These are phyloP conservation scores for Zanthoxylum bungeanum DNA, from an alignment of 345 rosid species.

Conservation along the genomic window DNA sequence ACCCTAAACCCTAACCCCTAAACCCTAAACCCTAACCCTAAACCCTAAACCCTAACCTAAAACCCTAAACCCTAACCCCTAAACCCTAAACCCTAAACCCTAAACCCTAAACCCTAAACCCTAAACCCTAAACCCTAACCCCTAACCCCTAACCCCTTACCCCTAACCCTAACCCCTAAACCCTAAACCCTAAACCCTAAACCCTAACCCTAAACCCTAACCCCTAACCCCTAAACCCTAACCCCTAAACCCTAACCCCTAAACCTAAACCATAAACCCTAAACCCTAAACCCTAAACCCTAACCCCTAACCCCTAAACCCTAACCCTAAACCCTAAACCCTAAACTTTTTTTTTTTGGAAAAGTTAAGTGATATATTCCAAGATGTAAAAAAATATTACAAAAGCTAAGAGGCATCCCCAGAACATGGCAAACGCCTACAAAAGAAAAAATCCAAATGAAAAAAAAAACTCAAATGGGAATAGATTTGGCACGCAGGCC, in stretches of 20 bases:
- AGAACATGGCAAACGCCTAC: no score
- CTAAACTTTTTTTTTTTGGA: no score
- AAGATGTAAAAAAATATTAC: no score
- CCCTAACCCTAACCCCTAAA: slow-evolving; percentile 11
- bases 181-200: slow-evolving; percentile 6
- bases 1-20: slow-evolving; percentile 9
- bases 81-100: no score
- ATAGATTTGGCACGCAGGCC: no score
- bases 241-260: not conserved
- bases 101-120: slow-evolving; percentile 25
- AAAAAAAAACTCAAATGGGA: no score
- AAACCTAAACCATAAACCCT: slow-evolving; percentile 9
- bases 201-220: slow-evolving; percentile 9
- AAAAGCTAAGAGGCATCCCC: no score
- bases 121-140: slow-evolving; percentile 17
- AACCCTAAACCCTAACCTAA: slow-evolving; percentile 18
- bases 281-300: slow-evolving; percentile 8
- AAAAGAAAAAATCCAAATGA: no score
- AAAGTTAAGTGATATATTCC: no score
- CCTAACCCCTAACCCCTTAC: slow-evolving; percentile 10
- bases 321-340: no score
- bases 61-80: slow-evolving; percentile 22
- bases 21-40: slow-evolving; percentile 1
- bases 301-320: slow-evolving; percentile 7
- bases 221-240: slow-evolving; percentile 2